These are phyloP conservation scores for Xylaria scruposa DNA, from an alignment of 495 filamentous ascomycete genomes.

Conservation along the genomic window DNA sequence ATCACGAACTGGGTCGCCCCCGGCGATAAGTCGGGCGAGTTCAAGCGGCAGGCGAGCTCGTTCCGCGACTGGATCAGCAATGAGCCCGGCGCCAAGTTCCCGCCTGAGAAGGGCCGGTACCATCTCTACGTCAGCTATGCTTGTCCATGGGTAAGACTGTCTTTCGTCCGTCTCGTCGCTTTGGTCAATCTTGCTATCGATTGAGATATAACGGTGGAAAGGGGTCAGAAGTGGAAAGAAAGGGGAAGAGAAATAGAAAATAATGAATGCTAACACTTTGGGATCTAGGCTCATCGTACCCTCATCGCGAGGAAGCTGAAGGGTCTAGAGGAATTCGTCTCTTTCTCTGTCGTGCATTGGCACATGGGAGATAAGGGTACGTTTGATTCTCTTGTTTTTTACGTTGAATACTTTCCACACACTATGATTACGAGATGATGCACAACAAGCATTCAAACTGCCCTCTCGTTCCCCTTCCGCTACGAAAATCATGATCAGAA, in stretches of 20 bases:
- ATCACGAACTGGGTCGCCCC: constrained; percentile 87
- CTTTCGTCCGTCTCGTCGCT: not conserved
- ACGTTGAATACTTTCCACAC: not conserved
- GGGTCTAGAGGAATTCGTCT: constrained; percentile 75
- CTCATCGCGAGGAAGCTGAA: constrained; percentile 80
- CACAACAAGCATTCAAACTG: too few relatives aligned
- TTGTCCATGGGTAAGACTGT: constrained; percentile 71
- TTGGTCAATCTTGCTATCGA: not conserved
- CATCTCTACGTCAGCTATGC: constrained; percentile 77
- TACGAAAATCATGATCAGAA: not conserved
- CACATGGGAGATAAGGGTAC: constrained; percentile 62
- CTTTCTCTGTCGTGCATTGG: constrained; percentile 72
- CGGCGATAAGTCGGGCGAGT: constrained; percentile 80
- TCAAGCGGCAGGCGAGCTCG: constrained; percentile 77
- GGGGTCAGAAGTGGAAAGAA: not conserved
- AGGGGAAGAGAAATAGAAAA: not conserved
- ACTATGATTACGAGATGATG: too few relatives aligned
- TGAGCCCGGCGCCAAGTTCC: constrained; percentile 65
- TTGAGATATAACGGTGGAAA: not conserved
- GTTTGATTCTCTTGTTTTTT: not conserved
- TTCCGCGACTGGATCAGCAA: constrained; percentile 76
- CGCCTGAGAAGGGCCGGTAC: constrained; percentile 76
- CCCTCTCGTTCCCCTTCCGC: too few relatives aligned
- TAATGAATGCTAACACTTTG: constrained; percentile 11
- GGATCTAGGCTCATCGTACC: constrained; percentile 68